These are phyloP conservation scores for Raffaelea deltoideospora DNA, from an alignment of 2,329 filamentous ascomycete genomes.

Conservation along the genomic window DNA sequence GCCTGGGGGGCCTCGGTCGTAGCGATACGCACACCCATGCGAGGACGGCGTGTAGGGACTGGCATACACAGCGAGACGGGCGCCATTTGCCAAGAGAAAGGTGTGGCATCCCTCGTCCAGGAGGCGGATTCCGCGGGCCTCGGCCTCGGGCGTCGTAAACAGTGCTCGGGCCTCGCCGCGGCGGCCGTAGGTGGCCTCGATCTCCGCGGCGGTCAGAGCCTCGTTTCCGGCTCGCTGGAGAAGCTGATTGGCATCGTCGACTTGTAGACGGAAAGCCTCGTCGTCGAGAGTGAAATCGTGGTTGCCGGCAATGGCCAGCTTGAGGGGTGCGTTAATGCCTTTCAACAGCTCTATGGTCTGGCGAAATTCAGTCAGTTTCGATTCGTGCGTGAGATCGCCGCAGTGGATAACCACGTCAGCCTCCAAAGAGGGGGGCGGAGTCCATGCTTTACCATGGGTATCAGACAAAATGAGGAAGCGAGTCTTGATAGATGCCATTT, in stretches of 20 bases:
- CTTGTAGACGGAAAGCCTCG: slow-evolving; percentile 16
- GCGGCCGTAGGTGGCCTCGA: slow-evolving; percentile 27
- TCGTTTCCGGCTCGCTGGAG: slow-evolving; percentile 3
- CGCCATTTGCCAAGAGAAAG: slow-evolving; percentile 34
- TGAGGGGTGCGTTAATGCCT: slow-evolving; percentile 29
- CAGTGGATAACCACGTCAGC: slow-evolving; percentile 36
- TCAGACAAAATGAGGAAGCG: slow-evolving; percentile 29
- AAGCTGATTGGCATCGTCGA: neutral
- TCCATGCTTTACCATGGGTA: slow-evolving; percentile 21
- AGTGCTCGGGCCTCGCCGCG: slow-evolving; percentile 22
- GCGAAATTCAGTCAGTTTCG: slow-evolving; percentile 23
- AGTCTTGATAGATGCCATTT: slow-evolving; percentile 17
- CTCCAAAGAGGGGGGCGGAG: slow-evolving; percentile 4
- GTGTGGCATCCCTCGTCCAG: slow-evolving; percentile 33
- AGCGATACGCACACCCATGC: neutral
- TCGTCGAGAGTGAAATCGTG: slow-evolving; percentile 31
- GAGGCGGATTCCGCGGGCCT: slow-evolving; percentile 25
- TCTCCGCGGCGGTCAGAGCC: slow-evolving; percentile 24
- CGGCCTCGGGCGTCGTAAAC: slow-evolving; percentile 17
- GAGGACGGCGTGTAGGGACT: neutral
- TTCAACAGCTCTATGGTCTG: slow-evolving; percentile 26
- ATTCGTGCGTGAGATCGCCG: slow-evolving; percentile 32
- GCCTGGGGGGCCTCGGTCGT: neutral
- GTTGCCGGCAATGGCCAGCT: slow-evolving; percentile 39
- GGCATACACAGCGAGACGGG: slow-evolving; percentile 31